These are phyloP conservation scores for Trichoderma guizhouense DNA, from an alignment of 2,329 filamentous ascomycete species.

Conservation along the genomic window DNA sequence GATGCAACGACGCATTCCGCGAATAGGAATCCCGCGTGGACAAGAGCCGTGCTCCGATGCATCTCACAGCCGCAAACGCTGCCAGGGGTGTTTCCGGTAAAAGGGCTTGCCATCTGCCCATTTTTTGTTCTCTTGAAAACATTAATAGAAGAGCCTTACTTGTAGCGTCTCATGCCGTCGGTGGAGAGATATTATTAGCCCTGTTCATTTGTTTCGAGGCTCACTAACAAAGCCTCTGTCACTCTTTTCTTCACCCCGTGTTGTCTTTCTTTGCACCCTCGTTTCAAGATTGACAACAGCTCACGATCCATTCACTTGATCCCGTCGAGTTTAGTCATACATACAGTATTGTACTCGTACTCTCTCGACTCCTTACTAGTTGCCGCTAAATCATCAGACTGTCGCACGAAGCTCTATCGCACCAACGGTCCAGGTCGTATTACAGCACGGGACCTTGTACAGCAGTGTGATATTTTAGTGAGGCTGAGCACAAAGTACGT, in stretches of 20 bases:
- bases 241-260: not conserved
- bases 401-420: not conserved
- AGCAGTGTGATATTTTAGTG: not conserved
- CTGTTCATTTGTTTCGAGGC: not conserved
- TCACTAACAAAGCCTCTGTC: constrained; percentile 6
- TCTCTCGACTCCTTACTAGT: not conserved
- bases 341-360: not conserved
- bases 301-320: not conserved
- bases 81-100: not conserved
- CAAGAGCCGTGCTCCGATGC: constrained; percentile 3
- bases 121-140: not conserved
- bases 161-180: not conserved
- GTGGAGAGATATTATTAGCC: not conserved
- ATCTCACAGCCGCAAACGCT: constrained; percentile 2
- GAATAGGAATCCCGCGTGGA: constrained; percentile 8
- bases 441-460: not conserved
- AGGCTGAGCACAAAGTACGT: not conserved
- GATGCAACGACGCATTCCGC: not conserved
- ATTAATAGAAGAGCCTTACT: not conserved
- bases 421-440: not conserved
- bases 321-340: not conserved
- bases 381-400: not conserved
- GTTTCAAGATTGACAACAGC: not conserved
- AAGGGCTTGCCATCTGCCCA: not conserved
- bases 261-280: not conserved